Percentiles rank a stretch among this genome's conserved stretches.
Conservation (phyloP, 164 flowering plant species). For the Dillenia turbinata region DNA sequence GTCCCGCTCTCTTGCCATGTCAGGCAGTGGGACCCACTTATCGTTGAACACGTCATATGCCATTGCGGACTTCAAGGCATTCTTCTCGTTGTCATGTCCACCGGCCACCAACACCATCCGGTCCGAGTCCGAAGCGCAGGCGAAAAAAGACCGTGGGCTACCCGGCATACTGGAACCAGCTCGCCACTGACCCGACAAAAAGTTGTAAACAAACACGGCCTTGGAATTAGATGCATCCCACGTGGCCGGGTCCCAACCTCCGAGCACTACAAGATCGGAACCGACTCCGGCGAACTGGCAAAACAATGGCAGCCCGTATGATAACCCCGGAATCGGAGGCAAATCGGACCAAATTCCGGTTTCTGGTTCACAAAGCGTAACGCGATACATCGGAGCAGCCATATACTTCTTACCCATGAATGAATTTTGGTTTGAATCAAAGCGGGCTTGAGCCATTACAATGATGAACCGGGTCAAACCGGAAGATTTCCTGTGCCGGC, state of each 20-base stretch:
- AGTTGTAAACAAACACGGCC: slow-evolving; percentile 42
- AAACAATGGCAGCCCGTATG: slow-evolving; percentile 51
- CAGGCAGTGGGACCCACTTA: slow-evolving; percentile 49
- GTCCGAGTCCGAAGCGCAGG: slow-evolving; percentile 43
- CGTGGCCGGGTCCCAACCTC: slow-evolving; percentile 57
- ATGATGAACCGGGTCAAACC: slow-evolving; percentile 27
- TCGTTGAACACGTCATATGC: slow-evolving; percentile 52
- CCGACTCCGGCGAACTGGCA: slow-evolving; percentile 50
- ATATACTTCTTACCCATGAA: slow-evolving; percentile 4
- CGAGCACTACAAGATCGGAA: slow-evolving; percentile 48
- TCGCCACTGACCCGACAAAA: slow-evolving; percentile 49
- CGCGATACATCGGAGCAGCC: slow-evolving; percentile 27
- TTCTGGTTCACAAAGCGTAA: slow-evolving; percentile 40
- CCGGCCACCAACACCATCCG: slow-evolving; percentile 63
- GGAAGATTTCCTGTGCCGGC: slow-evolving; percentile 20
- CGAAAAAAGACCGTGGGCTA: slow-evolving; percentile 46
- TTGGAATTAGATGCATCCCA: slow-evolving; percentile 25
- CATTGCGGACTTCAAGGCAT: slow-evolving; percentile 53
- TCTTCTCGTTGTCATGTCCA: slow-evolving; percentile 68
- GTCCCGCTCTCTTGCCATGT: slow-evolving; percentile 66
- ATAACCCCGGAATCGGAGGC: slow-evolving; percentile 35
- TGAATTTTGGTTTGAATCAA: slow-evolving; percentile 12
- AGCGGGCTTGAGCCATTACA: slow-evolving; percentile 37
- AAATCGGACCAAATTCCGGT: slow-evolving; percentile 44
- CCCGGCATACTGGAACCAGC: slow-evolving; percentile 64